Evolutionary conservation across 306 rosid genomes (phyloP), one percentile per base, ranked within the genome.

Genomic region (Rosa persica): DNA sequence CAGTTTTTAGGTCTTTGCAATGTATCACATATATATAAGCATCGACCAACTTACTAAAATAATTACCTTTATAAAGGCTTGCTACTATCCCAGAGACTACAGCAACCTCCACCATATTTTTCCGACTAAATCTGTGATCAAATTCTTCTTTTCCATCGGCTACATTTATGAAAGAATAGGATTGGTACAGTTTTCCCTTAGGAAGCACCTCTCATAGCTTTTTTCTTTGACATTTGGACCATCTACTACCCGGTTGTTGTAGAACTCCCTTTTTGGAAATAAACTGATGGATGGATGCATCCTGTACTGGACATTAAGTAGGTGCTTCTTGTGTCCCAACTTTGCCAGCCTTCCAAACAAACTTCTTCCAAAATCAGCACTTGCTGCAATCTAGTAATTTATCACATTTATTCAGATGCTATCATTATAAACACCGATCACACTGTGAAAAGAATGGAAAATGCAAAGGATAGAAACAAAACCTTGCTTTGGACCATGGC

Each of bases 401-500:
- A 73, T 52, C 76, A 22, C 39, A 0, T 76, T 81, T 40, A 22
- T 40, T 13, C 23, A 38, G 0, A 66, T 57, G 20, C 34, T 55
- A 46, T 6, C 38, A 64, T n/a, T 38, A 43, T 69, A 57, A 30
- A 42, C 22, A 12, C 58, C 48, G 9, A 27, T 19, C 49, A 70
- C 11, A 67, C 25, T 52, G 5, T 51, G 4, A 54, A 58, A 66
- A 40, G 27, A 65, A 43, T 36, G 19, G 44, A 12, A 49, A 71
- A 49, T 17, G 10, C 12, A 10, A 23, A 43, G 12, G 69, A 40
- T 5, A 68, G n/a, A n/a, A 51, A n/a, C n/a, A 78, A 73, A 74
- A 90, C 95, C 91, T 88, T 76, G 92, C 92, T 88, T 67, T 76
- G 60, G 55, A 86, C 89, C 86, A 88, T 23, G 36, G 92, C 92